A percentile compares a stretch with the other conserved stretches of the same genome.
Conservation (phyloP, 75 land plant genomes). For the Picea glauca region DNA sequence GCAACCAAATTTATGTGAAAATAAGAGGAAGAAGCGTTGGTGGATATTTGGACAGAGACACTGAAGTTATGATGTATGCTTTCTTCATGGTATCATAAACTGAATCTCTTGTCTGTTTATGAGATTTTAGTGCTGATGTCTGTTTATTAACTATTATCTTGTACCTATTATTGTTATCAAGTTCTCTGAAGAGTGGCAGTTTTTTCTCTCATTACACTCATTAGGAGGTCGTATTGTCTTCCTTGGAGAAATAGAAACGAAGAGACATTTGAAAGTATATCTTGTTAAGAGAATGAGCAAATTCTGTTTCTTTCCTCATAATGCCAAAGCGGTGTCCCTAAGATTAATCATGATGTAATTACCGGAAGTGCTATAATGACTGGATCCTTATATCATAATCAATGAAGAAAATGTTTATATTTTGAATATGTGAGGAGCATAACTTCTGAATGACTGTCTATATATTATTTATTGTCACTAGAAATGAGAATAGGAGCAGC, state of each 20-base stretch:
- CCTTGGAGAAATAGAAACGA: background rate
- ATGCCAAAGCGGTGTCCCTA: background rate
- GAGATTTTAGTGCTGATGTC: constrained; percentile 1
- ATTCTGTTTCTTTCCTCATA: background rate
- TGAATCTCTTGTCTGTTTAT: background rate
- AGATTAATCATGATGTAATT: constrained; percentile 1
- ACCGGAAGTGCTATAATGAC: background rate
- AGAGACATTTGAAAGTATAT: background rate
- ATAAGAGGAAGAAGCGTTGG: constrained; percentile 12
- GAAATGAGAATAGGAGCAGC: background rate
- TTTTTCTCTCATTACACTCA: background rate
- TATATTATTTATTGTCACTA: background rate
- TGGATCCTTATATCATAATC: background rate
- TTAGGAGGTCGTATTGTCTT: background rate
- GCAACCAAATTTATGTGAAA: background rate
- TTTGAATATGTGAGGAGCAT: background rate
- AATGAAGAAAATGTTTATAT: background rate
- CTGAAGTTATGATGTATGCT: background rate
- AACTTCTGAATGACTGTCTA: background rate
- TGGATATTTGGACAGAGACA: constrained; percentile 8
- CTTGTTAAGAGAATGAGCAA: background rate
- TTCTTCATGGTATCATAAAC: background rate
- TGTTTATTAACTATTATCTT: constrained; percentile 5
- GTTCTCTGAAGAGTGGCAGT: background rate
- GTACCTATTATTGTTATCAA: background rate